phyloP scores from a whole-genome alignment of 257 asterid species.

The Scutellaria barbata region DNA sequence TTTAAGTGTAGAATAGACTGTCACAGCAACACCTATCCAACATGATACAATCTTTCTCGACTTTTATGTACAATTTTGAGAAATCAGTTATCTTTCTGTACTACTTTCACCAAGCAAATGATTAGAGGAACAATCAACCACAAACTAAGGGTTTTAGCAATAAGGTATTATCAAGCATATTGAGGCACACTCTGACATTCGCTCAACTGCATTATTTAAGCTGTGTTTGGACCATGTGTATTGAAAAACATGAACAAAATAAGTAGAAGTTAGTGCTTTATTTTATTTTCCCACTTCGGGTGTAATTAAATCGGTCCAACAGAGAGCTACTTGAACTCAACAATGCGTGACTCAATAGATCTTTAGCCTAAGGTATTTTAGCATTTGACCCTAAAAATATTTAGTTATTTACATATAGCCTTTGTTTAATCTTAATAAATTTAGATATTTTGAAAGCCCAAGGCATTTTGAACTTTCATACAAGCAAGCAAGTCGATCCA shows the following conservation, averaged over 20 bases:
- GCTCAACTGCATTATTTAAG: not conserved
- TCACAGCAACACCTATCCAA: conserved; percentile 8
- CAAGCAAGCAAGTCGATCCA: not conserved
- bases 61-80: no score
- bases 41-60: not conserved
- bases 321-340: not conserved
- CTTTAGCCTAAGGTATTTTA: not conserved
- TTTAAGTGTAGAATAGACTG: conserved; percentile 18
- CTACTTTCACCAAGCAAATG: conserved; percentile 14
- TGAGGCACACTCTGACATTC: not conserved
- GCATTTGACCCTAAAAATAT: not conserved
- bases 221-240: not conserved
- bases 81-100: no score
- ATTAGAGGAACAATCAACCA: conserved; percentile 11
- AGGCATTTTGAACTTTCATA: not conserved
- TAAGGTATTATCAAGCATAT: conserved; percentile 18
- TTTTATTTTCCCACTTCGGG: not conserved
- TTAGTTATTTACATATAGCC: not conserved
- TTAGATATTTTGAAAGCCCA: not conserved
- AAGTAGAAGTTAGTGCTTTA: not conserved
- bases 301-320: not conserved
- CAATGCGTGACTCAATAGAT: not conserved
- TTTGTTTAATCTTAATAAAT: not conserved
- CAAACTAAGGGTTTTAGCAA: not conserved
- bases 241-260: not conserved